These are phyloP conservation scores for Rheum nobile DNA, from an alignment of 148 eudicot species.

Conservation along the genomic window DNA sequence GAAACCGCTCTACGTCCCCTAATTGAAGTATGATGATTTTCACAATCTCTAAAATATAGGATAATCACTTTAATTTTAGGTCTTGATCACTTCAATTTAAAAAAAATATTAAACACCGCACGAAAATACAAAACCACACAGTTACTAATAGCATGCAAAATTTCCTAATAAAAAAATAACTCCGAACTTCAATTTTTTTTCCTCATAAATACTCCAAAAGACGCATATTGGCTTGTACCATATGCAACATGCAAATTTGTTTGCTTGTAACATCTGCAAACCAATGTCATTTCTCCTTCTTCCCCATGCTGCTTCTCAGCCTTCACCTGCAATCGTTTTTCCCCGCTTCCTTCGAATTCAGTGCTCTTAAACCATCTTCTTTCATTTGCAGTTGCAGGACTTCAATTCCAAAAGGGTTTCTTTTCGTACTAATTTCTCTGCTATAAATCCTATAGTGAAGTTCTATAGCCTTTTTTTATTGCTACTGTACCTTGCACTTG, in stretches of 20 bases:
- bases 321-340: background rate
- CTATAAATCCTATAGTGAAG: no score
- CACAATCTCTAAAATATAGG: no score
- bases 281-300: background rate
- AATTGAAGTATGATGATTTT: no score
- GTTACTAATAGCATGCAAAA: background rate
- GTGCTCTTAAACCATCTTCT: background rate
- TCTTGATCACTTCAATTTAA: background rate
- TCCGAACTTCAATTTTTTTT: no score
- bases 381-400: background rate
- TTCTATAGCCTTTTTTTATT: background rate
- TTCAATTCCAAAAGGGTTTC: slow-evolving; percentile 2
- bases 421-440: background rate
- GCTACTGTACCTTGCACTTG: background rate
- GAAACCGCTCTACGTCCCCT: no score
- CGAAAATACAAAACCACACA: background rate
- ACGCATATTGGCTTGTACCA: background rate
- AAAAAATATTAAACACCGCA: background rate
- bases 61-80: background rate
- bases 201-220: background rate
- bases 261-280: background rate
- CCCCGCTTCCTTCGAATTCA: background rate
- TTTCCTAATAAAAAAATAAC: background rate
- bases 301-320: background rate
- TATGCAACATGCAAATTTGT: background rate